Evolutionary conservation across 164 flowering plant species (phyloP), one percentile per base, ranked within the genome.

Genomic region (Amborella trichopoda): DNA sequence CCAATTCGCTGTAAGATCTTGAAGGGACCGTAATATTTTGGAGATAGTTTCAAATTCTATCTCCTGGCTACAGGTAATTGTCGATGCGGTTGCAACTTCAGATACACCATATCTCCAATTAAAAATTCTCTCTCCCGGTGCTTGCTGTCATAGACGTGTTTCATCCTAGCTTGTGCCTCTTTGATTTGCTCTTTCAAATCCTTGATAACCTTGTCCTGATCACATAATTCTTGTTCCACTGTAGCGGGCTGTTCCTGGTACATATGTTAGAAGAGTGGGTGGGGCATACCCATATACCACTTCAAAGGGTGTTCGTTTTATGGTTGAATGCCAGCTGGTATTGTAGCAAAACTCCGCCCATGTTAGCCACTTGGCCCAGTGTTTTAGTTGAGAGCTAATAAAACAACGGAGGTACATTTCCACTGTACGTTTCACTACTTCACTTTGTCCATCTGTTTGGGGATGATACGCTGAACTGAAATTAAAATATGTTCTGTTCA

Each of bases 291-390:
- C 41, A 48, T 48, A 32, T 4, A 34, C 4, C 4, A 23, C 41
- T 20, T 22, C 18, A 17, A 22, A 22, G 2, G 52, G 41, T 6
- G 28, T 21, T 28, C 27, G 32, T 27, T 34, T 14, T 17, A 23
- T 4, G 2, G 27, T 6, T 1, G 26, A 9, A 13, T 48, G 28
- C n/a, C 19, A 46, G 16, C 11, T 3, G 9, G 52, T 11, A 48
- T 34, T 48, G n/a, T 34, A 33, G 27, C 40, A 48, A 2, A 8
- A 48, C 23, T 48, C 40, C 4, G 11, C 49, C 19, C 6, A 20
- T 2, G 40, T 26, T 8, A 48, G 18, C 25, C 18, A 48, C 5
- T 0, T 12, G 6, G 6, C 4, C 52, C 36, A 22, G 2, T 20
- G 14, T 3, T 21, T 4, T 3, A 10, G 52, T 5, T 10, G 19